Evolutionary conservation across 2,329 filamentous ascomycete genomes (phyloP), one percentile per base, ranked within the genome.

Genomic region (Bipolaris sorokiniana): DNA sequence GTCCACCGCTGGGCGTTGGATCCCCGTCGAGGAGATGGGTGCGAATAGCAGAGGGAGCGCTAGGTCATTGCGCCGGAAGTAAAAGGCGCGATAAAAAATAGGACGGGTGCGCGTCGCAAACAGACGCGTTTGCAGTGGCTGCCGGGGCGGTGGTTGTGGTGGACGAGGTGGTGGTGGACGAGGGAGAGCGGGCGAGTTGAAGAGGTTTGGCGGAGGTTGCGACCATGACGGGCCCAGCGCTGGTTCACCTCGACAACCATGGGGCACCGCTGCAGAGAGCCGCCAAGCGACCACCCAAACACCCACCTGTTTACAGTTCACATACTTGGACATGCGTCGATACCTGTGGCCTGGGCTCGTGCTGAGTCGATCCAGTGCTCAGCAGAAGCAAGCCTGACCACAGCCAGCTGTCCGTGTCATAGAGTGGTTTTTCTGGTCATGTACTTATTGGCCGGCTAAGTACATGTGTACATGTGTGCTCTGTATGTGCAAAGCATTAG

Each of bases 141-240:
- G 28, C 26, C 18, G 38, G 38, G 18, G 34, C 3, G 38, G 18
- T 20, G 38, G 38, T 22, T n/a, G 16, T n/a, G 26, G 42, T 28
- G 16, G 42, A 26, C 52, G 66, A 61, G 59, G 66, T 56, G 58
- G 61, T 51, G 59, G 44, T 48, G 54, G 13, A n/a, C 33, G 31
- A n/a, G 33, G 42, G 16, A 45, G 47, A 49, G 41, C 7, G 54
- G 51, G 60, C 47, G 58, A 57, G 69, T 64, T 64, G 68, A 65
- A 66, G 71, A 70, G 72, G 72, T 68, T 72, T 71, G 72, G 33
- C 63, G 59, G 65, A 66, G 51, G 38, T 41, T 58, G 54, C 49
- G 63, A 37, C 46, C 5, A 59, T 61, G 61, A 54, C 50, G 51
- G 63, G 57, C 9, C 55, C 51, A 54, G 56, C 61, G 61, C 48